Evolutionary conservation across 805 yeast species (phyloP).

Genomic region (Wickerhamiella dianesei): DNA sequence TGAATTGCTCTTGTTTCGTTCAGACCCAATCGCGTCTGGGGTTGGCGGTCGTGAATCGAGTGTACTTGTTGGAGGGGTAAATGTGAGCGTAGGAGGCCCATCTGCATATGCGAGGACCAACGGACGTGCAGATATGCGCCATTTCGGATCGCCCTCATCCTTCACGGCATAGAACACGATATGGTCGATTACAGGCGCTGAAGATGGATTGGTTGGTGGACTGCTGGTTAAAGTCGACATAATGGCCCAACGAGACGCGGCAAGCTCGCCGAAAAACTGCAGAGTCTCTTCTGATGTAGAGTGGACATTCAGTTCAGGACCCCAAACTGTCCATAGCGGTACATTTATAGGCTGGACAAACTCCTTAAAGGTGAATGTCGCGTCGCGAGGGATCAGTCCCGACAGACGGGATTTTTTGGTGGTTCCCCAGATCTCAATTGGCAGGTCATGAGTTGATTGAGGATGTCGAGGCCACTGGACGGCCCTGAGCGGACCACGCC

Average conservation of each 20-base stretch:
- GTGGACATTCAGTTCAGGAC: conserved; percentile 14
- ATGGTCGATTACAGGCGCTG: conserved; percentile 7
- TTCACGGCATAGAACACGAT: conserved; percentile 10
- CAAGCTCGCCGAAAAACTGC: conserved; percentile 13
- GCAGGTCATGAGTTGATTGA: conserved; percentile 2
- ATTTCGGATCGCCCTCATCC: conserved; percentile 2
- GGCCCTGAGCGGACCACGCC: conserved; percentile 11
- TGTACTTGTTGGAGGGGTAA: not conserved
- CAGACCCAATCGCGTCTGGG: not conserved
- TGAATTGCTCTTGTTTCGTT: not conserved
- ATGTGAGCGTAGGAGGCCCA: not conserved
- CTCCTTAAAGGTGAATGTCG: conserved; percentile 3
- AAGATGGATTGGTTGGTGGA: not conserved
- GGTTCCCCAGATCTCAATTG: conserved; percentile 9
- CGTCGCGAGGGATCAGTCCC: not conserved
- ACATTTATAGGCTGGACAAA: conserved; percentile 7
- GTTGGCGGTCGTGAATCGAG: not conserved
- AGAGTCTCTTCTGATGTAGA: conserved; percentile 5
- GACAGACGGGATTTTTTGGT: not conserved
- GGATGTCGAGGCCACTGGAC: conserved; percentile 14
- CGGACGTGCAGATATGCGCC: conserved; percentile 11
- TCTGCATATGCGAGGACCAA: conserved; percentile 3
- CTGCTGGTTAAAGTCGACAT: not conserved
- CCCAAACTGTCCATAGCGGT: conserved; percentile 13
- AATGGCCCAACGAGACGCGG: conserved; percentile 2